phyloP scores from a whole-genome alignment of 768 basidiomycete species.

The Suillus tomentosus region DNA sequence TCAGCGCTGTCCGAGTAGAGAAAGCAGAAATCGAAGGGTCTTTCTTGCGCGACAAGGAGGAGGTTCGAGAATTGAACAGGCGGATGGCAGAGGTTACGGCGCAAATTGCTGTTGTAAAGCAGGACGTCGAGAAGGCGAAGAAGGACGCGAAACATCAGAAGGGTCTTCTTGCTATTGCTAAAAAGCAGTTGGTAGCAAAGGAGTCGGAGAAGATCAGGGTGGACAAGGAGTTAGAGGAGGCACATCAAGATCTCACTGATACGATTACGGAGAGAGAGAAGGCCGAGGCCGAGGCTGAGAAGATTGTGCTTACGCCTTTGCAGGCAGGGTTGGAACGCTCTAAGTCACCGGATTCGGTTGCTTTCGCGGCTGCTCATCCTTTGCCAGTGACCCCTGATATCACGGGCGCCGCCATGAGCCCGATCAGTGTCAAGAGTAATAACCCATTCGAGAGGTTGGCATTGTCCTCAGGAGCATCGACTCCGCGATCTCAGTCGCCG shows the following conservation, averaged over 20 bases:
- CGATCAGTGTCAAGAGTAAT: conserved; percentile 65
- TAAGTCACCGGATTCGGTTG: conserved; percentile 49
- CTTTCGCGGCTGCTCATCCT: conserved; percentile 69
- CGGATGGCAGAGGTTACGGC: conserved; percentile 80
- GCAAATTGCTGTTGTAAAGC: conserved; percentile 69
- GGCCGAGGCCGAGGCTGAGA: conserved; percentile 52
- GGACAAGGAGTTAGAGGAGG: conserved; percentile 73
- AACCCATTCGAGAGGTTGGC: conserved; percentile 87
- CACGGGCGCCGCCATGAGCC: conserved; percentile 53
- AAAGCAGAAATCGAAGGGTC: conserved; percentile 89
- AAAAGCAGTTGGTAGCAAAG: conserved; percentile 87
- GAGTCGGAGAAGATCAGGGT: conserved; percentile 74
- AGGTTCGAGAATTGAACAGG: conserved; percentile 81
- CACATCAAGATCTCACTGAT: conserved; percentile 52
- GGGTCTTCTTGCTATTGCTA: conserved; percentile 90
- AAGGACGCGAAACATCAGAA: conserved; percentile 97
- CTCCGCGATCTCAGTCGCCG: conserved; percentile 58
- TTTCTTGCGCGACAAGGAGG: conserved; percentile 91
- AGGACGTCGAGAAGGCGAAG: conserved; percentile 81
- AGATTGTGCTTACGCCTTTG: conserved; percentile 18
- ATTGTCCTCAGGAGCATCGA: conserved; percentile 42
- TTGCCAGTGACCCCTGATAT: conserved; percentile 72
- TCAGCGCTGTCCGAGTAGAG: conserved; percentile 85
- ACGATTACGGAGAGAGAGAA: conserved; percentile 57
- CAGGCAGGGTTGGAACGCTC: conserved; percentile 29